These are phyloP conservation scores for Trametes elegans DNA, from an alignment of 768 basidiomycete species.

Conservation along the genomic window DNA sequence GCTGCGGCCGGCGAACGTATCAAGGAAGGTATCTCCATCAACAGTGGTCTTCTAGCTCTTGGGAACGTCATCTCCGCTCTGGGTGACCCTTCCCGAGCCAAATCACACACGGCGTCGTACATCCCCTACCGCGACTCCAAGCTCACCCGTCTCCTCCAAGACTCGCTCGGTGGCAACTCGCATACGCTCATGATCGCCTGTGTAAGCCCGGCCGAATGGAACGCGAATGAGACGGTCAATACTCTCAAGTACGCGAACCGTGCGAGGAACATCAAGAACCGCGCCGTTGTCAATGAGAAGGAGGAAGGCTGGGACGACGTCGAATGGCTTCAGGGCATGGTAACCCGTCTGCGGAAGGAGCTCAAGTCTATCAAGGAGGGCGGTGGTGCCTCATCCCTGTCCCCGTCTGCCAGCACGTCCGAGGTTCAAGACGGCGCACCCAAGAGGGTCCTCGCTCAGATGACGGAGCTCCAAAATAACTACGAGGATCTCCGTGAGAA, in stretches of 20 bases:
- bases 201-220: constrained; percentile 95
- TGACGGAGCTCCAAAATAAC: constrained; percentile 81
- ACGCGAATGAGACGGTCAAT: constrained; percentile 89
- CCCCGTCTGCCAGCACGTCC: constrained; percentile 15
- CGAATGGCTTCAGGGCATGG: constrained; percentile 90
- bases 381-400: constrained; percentile 32
- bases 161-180: constrained; percentile 95
- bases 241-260: constrained; percentile 97
- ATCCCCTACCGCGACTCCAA: constrained; percentile 99
- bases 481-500: constrained; percentile 82
- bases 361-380: constrained; percentile 78
- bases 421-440: constrained; percentile 57
- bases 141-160: constrained; percentile 92
- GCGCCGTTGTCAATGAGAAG: constrained; percentile 86
- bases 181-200: constrained; percentile 99
- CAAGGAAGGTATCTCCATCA: constrained; percentile 99
- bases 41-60: constrained; percentile 91
- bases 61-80: constrained; percentile 99
- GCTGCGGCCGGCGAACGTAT: constrained; percentile 94
- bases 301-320: constrained; percentile 99
- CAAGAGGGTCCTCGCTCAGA: constrained; percentile 75
- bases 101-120: constrained; percentile 81
- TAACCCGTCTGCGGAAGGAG: constrained; percentile 84
- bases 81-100: constrained; percentile 87
- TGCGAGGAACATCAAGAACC: constrained; percentile 96